A percentile compares a stretch with the other conserved stretches of the same genome.
These are phyloP conservation scores for Rhizophagus prolifer DNA, from an alignment of 192 early-diverging fungal species.

Conservation along the genomic window DNA sequence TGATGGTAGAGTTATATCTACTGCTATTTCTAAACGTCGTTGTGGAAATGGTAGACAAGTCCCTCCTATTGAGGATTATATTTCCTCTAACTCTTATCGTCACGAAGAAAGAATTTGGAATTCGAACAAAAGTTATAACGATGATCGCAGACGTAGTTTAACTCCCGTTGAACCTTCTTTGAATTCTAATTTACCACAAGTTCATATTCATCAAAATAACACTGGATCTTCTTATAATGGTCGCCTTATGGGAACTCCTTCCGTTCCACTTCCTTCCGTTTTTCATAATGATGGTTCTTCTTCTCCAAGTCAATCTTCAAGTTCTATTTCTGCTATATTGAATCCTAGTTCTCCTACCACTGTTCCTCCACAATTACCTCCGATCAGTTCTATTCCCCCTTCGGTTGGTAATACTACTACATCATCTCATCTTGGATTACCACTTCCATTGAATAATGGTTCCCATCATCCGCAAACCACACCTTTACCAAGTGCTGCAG, in stretches of 20 bases:
- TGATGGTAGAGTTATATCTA: background rate
- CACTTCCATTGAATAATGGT: background rate
- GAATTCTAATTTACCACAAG: background rate
- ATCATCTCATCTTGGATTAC: background rate
- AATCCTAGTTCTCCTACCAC: conserved; percentile 29
- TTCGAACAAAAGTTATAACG: background rate
- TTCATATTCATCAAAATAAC: conserved; percentile 24
- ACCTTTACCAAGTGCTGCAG: background rate
- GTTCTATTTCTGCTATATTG: conserved; percentile 34
- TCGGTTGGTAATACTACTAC: background rate
- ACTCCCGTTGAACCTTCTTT: conserved; percentile 5
- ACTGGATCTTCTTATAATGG: background rate
- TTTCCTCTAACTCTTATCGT: conserved; percentile 31
- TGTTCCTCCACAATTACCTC: conserved; percentile 20
- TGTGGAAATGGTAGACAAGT: conserved; percentile 30
- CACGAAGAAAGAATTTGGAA: conserved; percentile 22
- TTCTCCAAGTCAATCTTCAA: conserved; percentile 26
- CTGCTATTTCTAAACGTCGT: background rate
- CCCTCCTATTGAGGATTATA: conserved; percentile 55
- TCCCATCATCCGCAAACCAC: background rate
- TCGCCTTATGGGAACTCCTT: conserved; percentile 26
- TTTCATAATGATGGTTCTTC: conserved; percentile 1
- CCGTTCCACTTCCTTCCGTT: conserved; percentile 20
- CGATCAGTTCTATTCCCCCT: conserved; percentile 17
- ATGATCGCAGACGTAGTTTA: conserved; percentile 20